A percentile compares a stretch with the other conserved stretches of the same genome.
Conservation (phyloP, 345 rosid genomes). For the Rhodamnia argentea region DNA sequence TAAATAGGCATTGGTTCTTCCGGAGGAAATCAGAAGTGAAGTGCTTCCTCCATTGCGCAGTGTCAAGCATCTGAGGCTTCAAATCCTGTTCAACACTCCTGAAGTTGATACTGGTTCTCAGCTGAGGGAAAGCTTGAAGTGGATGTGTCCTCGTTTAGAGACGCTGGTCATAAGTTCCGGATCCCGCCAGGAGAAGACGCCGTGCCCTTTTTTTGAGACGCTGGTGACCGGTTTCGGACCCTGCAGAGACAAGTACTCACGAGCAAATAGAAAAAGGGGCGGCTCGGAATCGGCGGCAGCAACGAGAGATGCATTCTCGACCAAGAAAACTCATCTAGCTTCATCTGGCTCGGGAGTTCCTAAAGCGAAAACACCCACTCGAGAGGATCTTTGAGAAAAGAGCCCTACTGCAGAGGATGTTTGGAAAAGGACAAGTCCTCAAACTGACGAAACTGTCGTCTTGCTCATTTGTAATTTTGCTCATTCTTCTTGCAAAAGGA, state of each 20-base stretch:
- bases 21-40: not conserved
- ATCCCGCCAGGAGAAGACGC: not conserved
- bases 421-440: not conserved
- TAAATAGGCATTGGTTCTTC: not conserved
- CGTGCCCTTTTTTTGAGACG: fast-evolving
- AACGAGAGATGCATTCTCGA: not conserved
- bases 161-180: not conserved
- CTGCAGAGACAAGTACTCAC: not conserved
- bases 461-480: no score
- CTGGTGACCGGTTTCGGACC: fast-evolving
- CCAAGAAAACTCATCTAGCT: not conserved
- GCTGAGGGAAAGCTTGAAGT: not conserved
- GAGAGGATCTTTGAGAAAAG: no score
- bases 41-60: not conserved
- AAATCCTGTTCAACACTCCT: not conserved
- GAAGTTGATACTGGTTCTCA: not conserved
- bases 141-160: not conserved
- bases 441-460: no score
- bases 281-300: fast-evolving
- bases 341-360: not conserved
- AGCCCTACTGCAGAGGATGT: no score
- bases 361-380: no score
- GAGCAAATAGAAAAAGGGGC: not conserved
- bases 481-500: no score
- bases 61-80: not conserved